phyloP scores from a whole-genome alignment of 2,329 filamentous ascomycete species.

The Calonectria hawksworthii region DNA sequence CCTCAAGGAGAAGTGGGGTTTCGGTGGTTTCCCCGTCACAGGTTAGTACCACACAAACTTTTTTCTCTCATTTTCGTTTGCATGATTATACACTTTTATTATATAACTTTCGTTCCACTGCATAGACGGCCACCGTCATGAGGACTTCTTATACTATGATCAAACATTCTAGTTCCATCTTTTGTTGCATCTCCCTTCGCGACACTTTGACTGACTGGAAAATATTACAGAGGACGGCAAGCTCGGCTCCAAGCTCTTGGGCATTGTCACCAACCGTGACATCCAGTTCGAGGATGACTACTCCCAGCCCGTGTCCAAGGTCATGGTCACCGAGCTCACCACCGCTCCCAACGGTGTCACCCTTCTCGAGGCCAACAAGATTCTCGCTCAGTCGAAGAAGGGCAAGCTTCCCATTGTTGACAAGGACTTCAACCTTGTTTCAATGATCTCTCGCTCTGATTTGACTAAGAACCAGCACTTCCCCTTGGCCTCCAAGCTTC shows the following conservation, averaged over 20 bases:
- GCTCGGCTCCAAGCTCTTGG: constrained; percentile 94
- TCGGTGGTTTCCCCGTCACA: constrained; percentile 98
- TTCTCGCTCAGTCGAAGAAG: constrained; percentile 96
- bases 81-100: constrained; percentile 85
- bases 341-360: constrained; percentile 88
- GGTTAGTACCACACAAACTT: constrained; percentile 73
- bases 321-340: constrained; percentile 96
- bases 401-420: constrained; percentile 97
- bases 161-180: constrained; percentile 34
- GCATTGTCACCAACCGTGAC: constrained; percentile 97
- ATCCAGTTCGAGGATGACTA: constrained; percentile 93
- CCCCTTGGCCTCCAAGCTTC: constrained; percentile 94
- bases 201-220: constrained; percentile 39
- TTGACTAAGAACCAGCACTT: constrained; percentile 99
- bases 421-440: constrained; percentile 85
- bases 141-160: constrained; percentile 70
- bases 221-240: constrained; percentile 82
- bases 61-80: constrained; percentile 50
- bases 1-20: constrained; percentile 98
- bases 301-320: constrained; percentile 80
- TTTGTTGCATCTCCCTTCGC: constrained; percentile 28
- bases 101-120: constrained; percentile 99
- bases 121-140: constrained; percentile 83
- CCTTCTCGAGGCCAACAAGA: constrained; percentile 89
- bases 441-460: constrained; percentile 93